These are phyloP conservation scores for Vachellia pachyceras DNA, from an alignment of 306 rosid species.

Conservation along the genomic window DNA sequence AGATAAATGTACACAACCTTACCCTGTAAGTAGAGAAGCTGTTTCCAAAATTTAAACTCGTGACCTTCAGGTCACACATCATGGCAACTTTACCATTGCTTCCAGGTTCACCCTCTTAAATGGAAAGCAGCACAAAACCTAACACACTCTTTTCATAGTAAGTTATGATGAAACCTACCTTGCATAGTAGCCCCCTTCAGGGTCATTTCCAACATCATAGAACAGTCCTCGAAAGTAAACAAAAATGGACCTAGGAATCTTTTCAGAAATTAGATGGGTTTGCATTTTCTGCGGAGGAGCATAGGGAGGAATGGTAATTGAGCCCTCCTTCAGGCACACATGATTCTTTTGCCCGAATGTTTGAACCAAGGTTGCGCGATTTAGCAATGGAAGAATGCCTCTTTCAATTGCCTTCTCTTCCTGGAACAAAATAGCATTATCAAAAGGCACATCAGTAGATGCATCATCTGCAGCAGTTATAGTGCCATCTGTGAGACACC, in stretches of 20 bases:
- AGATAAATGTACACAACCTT: too few relatives aligned
- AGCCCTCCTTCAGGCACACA: constrained; percentile 85
- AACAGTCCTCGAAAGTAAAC: constrained; percentile 91
- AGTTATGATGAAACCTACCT: constrained; percentile 54
- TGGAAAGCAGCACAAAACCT: neutral
- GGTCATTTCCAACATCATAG: constrained; percentile 94
- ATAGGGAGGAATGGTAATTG: constrained; percentile 89
- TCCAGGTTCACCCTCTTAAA: too few relatives aligned
- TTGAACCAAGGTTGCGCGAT: constrained; percentile 84
- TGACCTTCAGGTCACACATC: too few relatives aligned
- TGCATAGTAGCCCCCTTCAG: constrained; percentile 97
- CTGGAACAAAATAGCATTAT: constrained; percentile 48
- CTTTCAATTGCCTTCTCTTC: constrained; percentile 95
- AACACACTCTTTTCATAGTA: constrained; percentile 14
- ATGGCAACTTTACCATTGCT: too few relatives aligned
- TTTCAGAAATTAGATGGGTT: constrained; percentile 77
- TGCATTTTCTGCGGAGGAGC: constrained; percentile 97
- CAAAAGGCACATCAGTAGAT: constrained; percentile 1
- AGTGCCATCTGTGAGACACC: constrained; percentile 22
- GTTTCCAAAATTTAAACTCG: too few relatives aligned
- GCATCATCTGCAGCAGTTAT: constrained; percentile 7
- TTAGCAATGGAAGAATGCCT: constrained; percentile 81
- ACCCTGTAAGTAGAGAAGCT: too few relatives aligned
- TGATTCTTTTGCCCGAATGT: constrained; percentile 93
- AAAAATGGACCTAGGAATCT: constrained; percentile 82